Conservation (phyloP, 176 grass and related monocot genomes). For the Rhynchospora tenuis region DNA sequence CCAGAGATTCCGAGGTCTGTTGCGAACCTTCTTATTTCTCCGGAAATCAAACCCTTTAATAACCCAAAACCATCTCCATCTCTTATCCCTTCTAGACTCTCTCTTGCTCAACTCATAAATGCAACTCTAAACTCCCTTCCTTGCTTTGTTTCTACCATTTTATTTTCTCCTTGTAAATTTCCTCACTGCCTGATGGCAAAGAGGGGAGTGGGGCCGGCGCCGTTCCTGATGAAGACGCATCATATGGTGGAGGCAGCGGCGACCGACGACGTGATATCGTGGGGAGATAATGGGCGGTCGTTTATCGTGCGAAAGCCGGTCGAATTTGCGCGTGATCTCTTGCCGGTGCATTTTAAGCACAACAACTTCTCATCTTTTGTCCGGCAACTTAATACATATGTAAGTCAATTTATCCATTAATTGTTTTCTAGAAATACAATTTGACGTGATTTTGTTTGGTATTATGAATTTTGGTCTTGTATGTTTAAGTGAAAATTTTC, state of each 20-base stretch:
- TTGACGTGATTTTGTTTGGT: no score
- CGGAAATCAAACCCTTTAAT: neutral
- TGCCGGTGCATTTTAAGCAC: conserved; percentile 73
- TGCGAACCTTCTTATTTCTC: conserved; percentile 19
- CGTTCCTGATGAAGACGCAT: conserved; percentile 71
- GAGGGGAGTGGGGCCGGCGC: conserved; percentile 47
- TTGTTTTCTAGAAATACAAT: neutral
- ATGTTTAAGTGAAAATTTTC: neutral
- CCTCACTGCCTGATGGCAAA: neutral
- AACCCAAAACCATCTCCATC: neutral
- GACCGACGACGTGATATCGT: conserved; percentile 58
- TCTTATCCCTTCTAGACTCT: neutral
- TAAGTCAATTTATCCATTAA: conserved; percentile 28
- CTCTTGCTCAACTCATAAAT: neutral
- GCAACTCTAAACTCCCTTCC: neutral
- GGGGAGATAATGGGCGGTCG: conserved; percentile 41
- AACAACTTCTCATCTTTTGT: conserved; percentile 86
- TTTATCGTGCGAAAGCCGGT: conserved; percentile 68
- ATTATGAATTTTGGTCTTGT: neutral
- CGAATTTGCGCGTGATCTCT: conserved; percentile 61
- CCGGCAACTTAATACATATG: conserved; percentile 91
- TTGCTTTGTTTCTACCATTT: neutral
- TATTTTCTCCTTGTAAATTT: neutral
- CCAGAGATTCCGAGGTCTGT: neutral
- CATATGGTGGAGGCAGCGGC: conserved; percentile 63